These are phyloP conservation scores for Podila verticillata DNA, from an alignment of 192 early-diverging fungal species.

Conservation along the genomic window DNA sequence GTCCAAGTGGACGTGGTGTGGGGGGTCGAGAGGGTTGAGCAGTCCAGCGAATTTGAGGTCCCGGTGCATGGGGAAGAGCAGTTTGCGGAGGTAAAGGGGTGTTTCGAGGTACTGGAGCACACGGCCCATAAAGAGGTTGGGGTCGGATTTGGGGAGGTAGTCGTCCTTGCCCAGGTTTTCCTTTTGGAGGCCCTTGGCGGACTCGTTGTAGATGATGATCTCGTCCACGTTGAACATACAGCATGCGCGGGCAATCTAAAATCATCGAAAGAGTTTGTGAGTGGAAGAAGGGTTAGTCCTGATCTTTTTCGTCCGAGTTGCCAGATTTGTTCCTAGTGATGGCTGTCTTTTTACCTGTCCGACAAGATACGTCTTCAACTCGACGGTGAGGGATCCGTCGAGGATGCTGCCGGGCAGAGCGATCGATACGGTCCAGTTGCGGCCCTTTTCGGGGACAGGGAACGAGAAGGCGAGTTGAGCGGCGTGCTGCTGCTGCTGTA, in stretches of 20 bases:
- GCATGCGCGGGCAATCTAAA: slow-evolving; percentile 65
- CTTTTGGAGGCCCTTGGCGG: slow-evolving; percentile 37
- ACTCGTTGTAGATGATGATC: slow-evolving; percentile 72
- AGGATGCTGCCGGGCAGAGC: slow-evolving; percentile 74
- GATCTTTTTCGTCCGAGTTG: not conserved
- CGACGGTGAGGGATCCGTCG: slow-evolving; percentile 67
- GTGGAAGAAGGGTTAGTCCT: too few relatives aligned
- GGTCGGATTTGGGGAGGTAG: slow-evolving; percentile 57
- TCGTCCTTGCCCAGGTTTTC: slow-evolving; percentile 51
- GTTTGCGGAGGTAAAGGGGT: slow-evolving; percentile 74
- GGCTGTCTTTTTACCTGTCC: slow-evolving; percentile 60
- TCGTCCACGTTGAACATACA: slow-evolving; percentile 73
- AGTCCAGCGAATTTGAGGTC: slow-evolving; percentile 73
- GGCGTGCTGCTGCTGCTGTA: slow-evolving; percentile 47
- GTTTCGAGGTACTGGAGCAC: slow-evolving; percentile 76
- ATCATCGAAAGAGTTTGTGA: too few relatives aligned
- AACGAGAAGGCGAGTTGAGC: slow-evolving; percentile 48
- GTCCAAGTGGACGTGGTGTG: slow-evolving; percentile 73
- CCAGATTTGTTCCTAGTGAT: not conserved
- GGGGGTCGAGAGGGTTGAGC: slow-evolving; percentile 70
- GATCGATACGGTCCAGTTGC: slow-evolving; percentile 69
- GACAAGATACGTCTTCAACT: slow-evolving; percentile 75
- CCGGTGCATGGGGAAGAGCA: slow-evolving; percentile 71
- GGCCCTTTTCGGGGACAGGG: slow-evolving; percentile 42
- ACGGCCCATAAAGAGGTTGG: slow-evolving; percentile 70